Base-by-base conservation (phyloP, 345 rosid genomes). In the Leavenworthia alabamica region DNA sequence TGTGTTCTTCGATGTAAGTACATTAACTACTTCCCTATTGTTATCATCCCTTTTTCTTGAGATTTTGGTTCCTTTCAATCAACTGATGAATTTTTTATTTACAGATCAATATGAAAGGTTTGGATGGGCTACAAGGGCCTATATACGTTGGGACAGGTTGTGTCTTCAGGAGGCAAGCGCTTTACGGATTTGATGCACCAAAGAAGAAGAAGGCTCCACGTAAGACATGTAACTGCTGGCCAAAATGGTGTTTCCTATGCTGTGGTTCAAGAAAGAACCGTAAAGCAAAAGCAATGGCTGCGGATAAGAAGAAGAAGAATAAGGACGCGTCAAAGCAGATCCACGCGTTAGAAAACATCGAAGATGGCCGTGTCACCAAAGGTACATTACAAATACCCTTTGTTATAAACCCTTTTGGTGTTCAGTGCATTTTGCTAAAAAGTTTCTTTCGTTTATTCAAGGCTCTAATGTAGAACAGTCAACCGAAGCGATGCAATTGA, bases 61-160 rank as follows among this genome's bases (percentile, higher is more conserved):
- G 39, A 33, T 51, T 23, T 10, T 6, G 16, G 31, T 41, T 29
- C 14, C 4, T n/a, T 23, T 4, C 47, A 24, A 24, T 4, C 24
- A 60, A 49, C 28, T 37, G 43, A 16, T 48, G 61, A 35, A 37
- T 41, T 15, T 15, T 62, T 66, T 31, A 64, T 62, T 49, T 63
- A 69, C 90, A 93, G 99, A 87, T 93, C 67, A 93, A 93, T 72
- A 90, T 93, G 99, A 93, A 90, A 75, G 99, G 97, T 46, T 75
- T 90, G 26, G 99, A 93, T 72, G 99, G 99, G 43, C 56, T 93
- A 60, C 99, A 93, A 86, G 99, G 99, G 20, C 99, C 99, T 11
- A 90, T 90, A 60, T 93, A 93, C 53, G 99, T 90, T 0, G 99
- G 99, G 57, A 93, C 99, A 24, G 99, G 99, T 35, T 93, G 99